Base-by-base conservation (phyloP, 2,329 filamentous ascomycete genomes). In the Clarireedia monteithiana region DNA sequence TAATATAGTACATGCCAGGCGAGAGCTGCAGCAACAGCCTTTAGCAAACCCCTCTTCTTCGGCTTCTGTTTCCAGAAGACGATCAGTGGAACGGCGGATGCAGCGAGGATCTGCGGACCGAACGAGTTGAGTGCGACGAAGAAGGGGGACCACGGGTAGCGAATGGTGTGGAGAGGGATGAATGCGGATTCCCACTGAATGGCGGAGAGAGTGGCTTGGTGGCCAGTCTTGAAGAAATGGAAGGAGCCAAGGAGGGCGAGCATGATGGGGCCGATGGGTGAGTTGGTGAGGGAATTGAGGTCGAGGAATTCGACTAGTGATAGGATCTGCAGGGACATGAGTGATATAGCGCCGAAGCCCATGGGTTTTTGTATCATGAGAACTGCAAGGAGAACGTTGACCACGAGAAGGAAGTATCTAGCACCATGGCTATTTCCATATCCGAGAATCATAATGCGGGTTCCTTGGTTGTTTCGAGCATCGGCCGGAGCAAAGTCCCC, bases 141-240 rank as follows among this genome's bases (percentile, higher is more conserved):
- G 2, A 97, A 68, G 0, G 91, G 91, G 0, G 84, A 88, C 88
- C 89, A 96, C 0, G 94, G 94, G 72, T 99, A 96, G 56, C 82
- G 82, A 61, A 99, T 82, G 5, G 82, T 83, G 57, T 86, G 83
- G 6, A 97, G 79, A 0, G 92, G 88, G 62, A 99, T 89, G 73
- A 99, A 99, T 3, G 91, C 92, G 20, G 83, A 82, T 73, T 99
- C 94, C 94, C 94, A 99, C 68, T 99, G 94, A 67, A 99, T 92
- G 62, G 84, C 89, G 63, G 85, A 81, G 24, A 96, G 80, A 0
- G 85, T 87, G 12, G 92, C 92, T 72, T 97, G 92, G 71, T 99
- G 94, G 59, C 94, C 94, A 0, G 94, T 99, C 69, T 95, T 96
- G 82, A 99, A 99, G 76, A 85, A 99, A 75, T 96, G 86, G 72